Evolutionary conservation across 1,139 yeast genomes (phyloP).

Genomic region (Lodderomyces theae): DNA sequence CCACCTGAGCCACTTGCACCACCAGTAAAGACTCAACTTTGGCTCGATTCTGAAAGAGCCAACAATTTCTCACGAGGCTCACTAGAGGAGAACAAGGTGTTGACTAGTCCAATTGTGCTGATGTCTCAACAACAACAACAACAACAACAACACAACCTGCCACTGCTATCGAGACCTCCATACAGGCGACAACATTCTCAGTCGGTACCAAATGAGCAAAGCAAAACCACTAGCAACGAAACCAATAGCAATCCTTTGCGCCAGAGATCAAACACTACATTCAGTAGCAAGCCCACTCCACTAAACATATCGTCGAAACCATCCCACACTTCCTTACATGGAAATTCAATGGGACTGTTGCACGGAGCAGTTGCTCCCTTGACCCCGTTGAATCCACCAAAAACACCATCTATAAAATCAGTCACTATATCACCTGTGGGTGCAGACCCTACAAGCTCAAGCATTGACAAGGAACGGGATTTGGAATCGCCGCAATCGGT

Average conservation of each 20-base stretch:
- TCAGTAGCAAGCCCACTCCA: slow-evolving; percentile 6
- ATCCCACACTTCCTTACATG: slow-evolving; percentile 1
- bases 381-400: slow-evolving; percentile 22
- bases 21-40: not conserved
- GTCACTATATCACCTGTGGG: slow-evolving; percentile 41
- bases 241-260: slow-evolving; percentile 12
- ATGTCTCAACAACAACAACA: slow-evolving; percentile 22
- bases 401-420: slow-evolving; percentile 38
- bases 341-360: not conserved
- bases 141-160: slow-evolving; percentile 7
- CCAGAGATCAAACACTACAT: slow-evolving; percentile 27
- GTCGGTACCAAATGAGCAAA: slow-evolving; percentile 28
- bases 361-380: slow-evolving; percentile 7
- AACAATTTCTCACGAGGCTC: slow-evolving; percentile 16
- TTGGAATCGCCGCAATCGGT: slow-evolving; percentile 22
- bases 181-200: slow-evolving; percentile 31
- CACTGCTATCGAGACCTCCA: not conserved
- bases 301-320: slow-evolving; percentile 3
- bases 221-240: not conserved
- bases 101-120: slow-evolving; percentile 37
- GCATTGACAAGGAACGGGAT: slow-evolving; percentile 10
- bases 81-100: slow-evolving; percentile 24
- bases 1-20: too few relatives aligned
- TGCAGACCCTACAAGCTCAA: slow-evolving; percentile 12
- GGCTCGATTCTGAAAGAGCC: slow-evolving; percentile 1